These are phyloP conservation scores for Hypholoma sublateritium DNA, from an alignment of 768 basidiomycete genomes.

Conservation along the genomic window DNA sequence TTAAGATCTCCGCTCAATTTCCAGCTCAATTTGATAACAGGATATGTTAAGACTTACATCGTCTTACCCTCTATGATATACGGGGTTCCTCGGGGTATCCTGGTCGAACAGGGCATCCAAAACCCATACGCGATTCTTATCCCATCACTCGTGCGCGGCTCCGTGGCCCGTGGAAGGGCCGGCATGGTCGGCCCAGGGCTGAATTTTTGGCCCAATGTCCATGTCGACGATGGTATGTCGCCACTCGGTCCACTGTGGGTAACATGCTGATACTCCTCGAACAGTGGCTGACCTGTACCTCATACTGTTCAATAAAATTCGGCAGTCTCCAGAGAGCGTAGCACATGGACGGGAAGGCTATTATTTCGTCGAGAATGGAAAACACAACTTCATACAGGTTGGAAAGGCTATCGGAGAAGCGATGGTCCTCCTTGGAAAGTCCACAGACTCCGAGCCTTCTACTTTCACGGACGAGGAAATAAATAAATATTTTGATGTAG, in stretches of 20 bases:
- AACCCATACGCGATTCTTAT: constrained; percentile 53
- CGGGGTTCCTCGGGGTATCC: constrained; percentile 42
- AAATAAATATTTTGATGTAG: constrained; percentile 34
- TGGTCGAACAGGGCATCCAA: constrained; percentile 53
- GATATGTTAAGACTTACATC: constrained; percentile 49
- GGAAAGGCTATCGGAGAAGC: constrained; percentile 36
- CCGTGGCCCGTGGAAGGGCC: constrained; percentile 45
- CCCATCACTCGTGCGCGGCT: constrained; percentile 44
- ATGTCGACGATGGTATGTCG: constrained; percentile 48
- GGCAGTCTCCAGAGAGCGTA: constrained; percentile 22
- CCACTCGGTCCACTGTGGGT: not conserved
- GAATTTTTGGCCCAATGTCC: constrained; percentile 57
- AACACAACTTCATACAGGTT: constrained; percentile 44
- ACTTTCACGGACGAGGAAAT: constrained; percentile 47
- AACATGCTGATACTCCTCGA: not conserved
- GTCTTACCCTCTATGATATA: constrained; percentile 57
- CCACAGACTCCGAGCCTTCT: constrained; percentile 38
- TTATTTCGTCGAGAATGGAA: constrained; percentile 53
- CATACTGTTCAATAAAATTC: constrained; percentile 39
- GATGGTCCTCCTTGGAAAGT: constrained; percentile 36
- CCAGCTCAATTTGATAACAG: constrained; percentile 23
- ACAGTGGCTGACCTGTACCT: constrained; percentile 45
- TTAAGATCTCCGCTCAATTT: not conserved
- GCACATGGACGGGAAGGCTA: constrained; percentile 51
- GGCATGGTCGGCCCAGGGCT: constrained; percentile 56